A percentile compares a stretch with the other conserved stretches of the same genome.
Conservation (phyloP, 208 protist species). For the Trypanosoma lewisi region DNA sequence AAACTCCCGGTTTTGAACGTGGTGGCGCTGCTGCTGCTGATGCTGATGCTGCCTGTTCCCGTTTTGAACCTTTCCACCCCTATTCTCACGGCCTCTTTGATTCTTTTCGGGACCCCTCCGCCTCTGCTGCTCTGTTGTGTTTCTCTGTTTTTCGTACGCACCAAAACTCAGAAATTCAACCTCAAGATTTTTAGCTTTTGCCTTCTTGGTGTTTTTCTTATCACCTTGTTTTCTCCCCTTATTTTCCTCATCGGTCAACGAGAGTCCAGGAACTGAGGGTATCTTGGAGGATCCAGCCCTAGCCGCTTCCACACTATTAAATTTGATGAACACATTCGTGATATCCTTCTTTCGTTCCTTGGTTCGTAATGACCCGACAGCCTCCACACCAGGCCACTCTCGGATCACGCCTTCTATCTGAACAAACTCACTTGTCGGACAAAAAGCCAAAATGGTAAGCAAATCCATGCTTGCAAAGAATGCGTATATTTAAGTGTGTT, state of each 20-base stretch:
- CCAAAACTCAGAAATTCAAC: constrained; percentile 63
- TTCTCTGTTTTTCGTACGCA: constrained; percentile 34
- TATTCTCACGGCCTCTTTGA: constrained; percentile 7
- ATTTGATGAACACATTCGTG: constrained; percentile 84
- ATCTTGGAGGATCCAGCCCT: constrained; percentile 36
- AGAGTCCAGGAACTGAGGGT: constrained; percentile 42
- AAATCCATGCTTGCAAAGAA: constrained; percentile 20
- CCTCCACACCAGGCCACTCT: constrained; percentile 72
- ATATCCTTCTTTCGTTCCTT: constrained; percentile 78
- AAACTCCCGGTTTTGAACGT: constrained; percentile 1
- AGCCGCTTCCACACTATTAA: constrained; percentile 40
- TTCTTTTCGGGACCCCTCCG: constrained; percentile 17
- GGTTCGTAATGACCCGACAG: constrained; percentile 77
- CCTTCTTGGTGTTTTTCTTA: constrained; percentile 25
- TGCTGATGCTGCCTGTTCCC: not conserved
- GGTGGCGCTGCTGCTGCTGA: too few relatives aligned
- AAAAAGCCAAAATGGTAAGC: constrained; percentile 28
- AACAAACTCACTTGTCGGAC: constrained; percentile 62
- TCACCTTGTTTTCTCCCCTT: constrained; percentile 12
- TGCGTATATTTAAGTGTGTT: not conserved
- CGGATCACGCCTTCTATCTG: constrained; percentile 60
- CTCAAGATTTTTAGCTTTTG: constrained; percentile 30
- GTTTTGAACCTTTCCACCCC: not conserved
- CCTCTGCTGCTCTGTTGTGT: not conserved
- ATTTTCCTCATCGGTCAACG: constrained; percentile 2